These are phyloP conservation scores for Panellus pusillus DNA, from an alignment of 768 basidiomycete genomes.

Conservation along the genomic window DNA sequence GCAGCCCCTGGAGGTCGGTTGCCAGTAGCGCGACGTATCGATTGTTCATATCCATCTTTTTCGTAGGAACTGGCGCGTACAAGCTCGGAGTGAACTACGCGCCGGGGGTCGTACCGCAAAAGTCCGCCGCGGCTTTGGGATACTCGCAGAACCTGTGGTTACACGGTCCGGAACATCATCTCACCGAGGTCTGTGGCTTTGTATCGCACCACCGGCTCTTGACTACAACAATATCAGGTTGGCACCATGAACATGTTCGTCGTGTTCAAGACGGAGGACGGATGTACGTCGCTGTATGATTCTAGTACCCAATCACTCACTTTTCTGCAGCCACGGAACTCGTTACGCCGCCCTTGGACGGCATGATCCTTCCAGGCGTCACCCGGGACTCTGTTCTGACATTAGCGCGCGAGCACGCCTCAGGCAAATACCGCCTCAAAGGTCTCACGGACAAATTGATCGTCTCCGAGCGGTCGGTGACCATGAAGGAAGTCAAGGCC, in stretches of 20 bases:
- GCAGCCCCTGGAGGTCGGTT: conserved; percentile 76
- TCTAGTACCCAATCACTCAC: conserved; percentile 27
- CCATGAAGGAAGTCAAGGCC: conserved; percentile 71
- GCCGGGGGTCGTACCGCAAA: conserved; percentile 84
- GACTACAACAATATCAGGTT: conserved; percentile 54
- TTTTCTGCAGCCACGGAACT: conserved; percentile 63
- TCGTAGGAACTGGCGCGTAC: conserved; percentile 76
- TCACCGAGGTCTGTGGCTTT: conserved; percentile 46
- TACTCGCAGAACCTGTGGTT: conserved; percentile 93
- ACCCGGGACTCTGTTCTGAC: conserved; percentile 83
- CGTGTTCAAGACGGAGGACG: conserved; percentile 70
- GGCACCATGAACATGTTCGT: conserved; percentile 95
- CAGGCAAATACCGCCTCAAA: conserved; percentile 42
- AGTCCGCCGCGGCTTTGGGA: conserved; percentile 68
- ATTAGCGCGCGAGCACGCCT: conserved; percentile 65
- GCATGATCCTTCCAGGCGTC: conserved; percentile 90
- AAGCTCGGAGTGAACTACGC: conserved; percentile 91
- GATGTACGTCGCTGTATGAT: conserved; percentile 38
- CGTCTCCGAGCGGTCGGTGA: conserved; percentile 69
- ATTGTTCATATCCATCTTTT: not conserved
- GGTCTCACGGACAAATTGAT: conserved; percentile 56
- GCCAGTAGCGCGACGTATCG: not conserved
- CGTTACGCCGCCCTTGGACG: conserved; percentile 86
- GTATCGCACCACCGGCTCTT: conserved; percentile 30
- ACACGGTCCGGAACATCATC: conserved; percentile 63